Base-by-base conservation (phyloP, 83 land plant species). In the Larix sibirica region DNA sequence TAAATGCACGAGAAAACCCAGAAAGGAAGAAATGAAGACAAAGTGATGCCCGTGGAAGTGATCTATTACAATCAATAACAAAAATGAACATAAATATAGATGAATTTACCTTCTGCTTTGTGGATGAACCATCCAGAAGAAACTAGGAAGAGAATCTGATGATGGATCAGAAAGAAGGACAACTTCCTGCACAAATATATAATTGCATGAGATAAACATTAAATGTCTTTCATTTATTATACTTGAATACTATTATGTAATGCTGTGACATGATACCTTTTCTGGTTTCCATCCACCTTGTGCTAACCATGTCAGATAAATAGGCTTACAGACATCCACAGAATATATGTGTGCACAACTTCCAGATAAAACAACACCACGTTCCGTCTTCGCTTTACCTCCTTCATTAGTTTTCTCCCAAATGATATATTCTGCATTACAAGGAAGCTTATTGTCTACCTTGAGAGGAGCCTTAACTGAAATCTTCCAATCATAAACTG, bases 271-370 rank as follows among this genome's bases (percentile, higher is more conserved):
- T 13, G 18, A 62, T 85, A 95, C 97, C 99, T 94, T 96, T 59
- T 96, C 97, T 67, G 87, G 80, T 83, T 84, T 84, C 99, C 99
- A 98, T 75, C 99, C 97, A 83, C 96, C 99, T 87, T 98, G 94
- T 62, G 90, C 85, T 78, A 88, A 89, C 81, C 98, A 90, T n/a
- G 96, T 87, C 6, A 98, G 83, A 79, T 91, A 95, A 14, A 98
- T 80, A 59, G 91, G 93, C 75, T 82, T 96, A 79, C 90, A 90
- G 17, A 94, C 74, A 80, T 98, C 99, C 62, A 90, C 99, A 23
- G 96, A 86, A 85, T 89, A 91, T 28, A 98, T 62, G 69, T 89
- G 84, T 17, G 86, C 85, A 89, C 86, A 86, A 18, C 85, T 86
- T 18, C 96, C 90, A 2, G 99, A 90, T 66, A 86, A 78, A 64